phyloP scores from a whole-genome alignment of 495 filamentous ascomycete genomes.

The Evernia prunastri region DNA sequence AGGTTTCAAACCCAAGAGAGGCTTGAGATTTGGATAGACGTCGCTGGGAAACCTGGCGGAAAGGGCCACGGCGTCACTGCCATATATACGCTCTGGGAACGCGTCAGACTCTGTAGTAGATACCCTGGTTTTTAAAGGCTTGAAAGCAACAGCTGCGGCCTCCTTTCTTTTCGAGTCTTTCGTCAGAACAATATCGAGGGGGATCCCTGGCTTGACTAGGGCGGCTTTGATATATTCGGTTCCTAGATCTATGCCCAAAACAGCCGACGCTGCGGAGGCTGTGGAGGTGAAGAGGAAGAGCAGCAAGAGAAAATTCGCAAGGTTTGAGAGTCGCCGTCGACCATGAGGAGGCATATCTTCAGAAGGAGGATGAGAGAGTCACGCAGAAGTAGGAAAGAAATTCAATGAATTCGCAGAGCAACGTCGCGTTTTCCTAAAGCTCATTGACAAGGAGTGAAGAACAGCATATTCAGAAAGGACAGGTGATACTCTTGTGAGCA shows the following conservation, averaged over 20 bases:
- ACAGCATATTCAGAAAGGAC: background rate
- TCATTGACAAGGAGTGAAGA: background rate
- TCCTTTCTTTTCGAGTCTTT: conserved; percentile 98
- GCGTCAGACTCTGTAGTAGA: conserved; percentile 44
- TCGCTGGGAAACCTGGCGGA: conserved; percentile 84
- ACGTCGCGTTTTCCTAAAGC: background rate
- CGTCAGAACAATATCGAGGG: conserved; percentile 96
- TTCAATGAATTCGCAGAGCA: background rate
- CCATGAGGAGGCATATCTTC: conserved; percentile 44
- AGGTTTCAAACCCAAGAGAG: conserved; percentile 66
- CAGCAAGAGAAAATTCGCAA: conserved; percentile 41
- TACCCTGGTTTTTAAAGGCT: conserved; percentile 53
- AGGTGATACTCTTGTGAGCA: background rate
- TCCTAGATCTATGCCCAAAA: conserved; percentile 89
- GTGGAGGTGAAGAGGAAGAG: conserved; percentile 52
- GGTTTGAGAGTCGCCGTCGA: conserved; percentile 36
- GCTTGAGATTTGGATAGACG: conserved; percentile 88
- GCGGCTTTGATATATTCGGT: conserved; percentile 97
- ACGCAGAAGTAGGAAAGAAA: background rate
- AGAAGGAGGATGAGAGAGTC: background rate
- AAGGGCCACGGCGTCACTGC: conserved; percentile 82
- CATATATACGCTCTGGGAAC: conserved; percentile 88
- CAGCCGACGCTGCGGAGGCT: conserved; percentile 60
- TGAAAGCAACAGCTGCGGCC: conserved; percentile 85
- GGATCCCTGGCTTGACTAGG: conserved; percentile 94